Base-by-base conservation (phyloP, 805 yeast species). In the Nakazawaea wickerhamii region DNA sequence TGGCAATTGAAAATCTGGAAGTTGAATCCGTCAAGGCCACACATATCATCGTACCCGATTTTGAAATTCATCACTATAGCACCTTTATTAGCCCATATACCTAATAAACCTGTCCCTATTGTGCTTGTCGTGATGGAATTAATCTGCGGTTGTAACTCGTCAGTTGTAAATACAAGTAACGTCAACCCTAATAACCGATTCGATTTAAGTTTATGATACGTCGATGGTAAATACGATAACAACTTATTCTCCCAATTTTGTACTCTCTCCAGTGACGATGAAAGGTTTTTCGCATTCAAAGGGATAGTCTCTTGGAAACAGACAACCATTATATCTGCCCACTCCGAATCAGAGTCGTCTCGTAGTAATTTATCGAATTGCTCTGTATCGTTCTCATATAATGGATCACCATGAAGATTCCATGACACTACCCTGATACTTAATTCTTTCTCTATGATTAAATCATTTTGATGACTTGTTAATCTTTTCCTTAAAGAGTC, bases 71-170 rank as follows among this genome's bases (percentile, higher is more conserved):
- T 58, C 14, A 68, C 57, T 11, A 75, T 73, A 4, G 81, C 79
- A 2, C 84, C 84, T 51, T 78, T 78, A 57, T 78, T 78, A 14
- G 81, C 83, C 75, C 81, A 78, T 2, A 48, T 40, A 19, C 77
- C 70, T 39, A 78, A 53, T 30, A 77, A 66, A 0, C 84, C 84
- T 0, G 83, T 70, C 0, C 84, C 82, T 5, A 79, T 61, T 0
- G 79, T 65, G 3, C 64, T 58, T 4, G 64, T 61, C 15, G 57
- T 55, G 5, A 75, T 42, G 15, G 60, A 50, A 2, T 67, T 57
- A n/a, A 77, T 58, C 46, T 74, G 71, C 2, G 55, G 48, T 4
- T 50, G 54, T 2, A 72, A 38, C 4, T 57, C 53, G 3, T 52
- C 45, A 14, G 55, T 55, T 2, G 67, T 63, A n/a, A 75, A 53